Base-by-base conservation (phyloP, 2,329 filamentous ascomycete genomes). In the Aspergillus ochraceus region DNA sequence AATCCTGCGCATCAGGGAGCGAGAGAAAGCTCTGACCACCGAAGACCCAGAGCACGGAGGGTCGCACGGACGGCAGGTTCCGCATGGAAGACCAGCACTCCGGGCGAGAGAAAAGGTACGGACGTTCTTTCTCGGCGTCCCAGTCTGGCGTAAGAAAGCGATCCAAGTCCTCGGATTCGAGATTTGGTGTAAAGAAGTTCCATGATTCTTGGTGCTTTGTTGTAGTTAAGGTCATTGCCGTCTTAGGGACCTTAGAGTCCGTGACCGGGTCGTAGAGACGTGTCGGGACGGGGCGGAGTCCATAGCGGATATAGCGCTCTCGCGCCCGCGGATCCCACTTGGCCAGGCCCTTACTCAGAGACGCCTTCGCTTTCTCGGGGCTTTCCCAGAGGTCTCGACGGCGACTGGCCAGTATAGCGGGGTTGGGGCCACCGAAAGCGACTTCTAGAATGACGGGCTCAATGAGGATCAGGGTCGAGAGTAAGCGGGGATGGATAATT, bases 401-500 rank as follows among this genome's bases (percentile, higher is more conserved):
- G 2, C 14, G 53, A 20, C 55, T 55, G n/a, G 59, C 46, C 17
- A 52, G 52, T 6, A 56, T 29, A 2, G 52, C 60, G 1, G 65
- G 60, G 20, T 65, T 61, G 24, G 56, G 50, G 2, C 51, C 45
- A 8, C 17, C 45, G 5, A 54, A 52, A 2, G 22, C 11, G 3
- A 19, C 22, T 2, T 69, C 60, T 8, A 68, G 60, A 29, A 74
- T 68, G 6, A 62, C 55, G 6, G 68, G 91, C 69, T 96, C 92
- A 32, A 96, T 78, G 39, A 94, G 82, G 49, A 94, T 79, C 5
- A 96, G 75, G 3, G 85, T 85, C 58, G 85, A 83, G 63, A 96
- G 82, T 14, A 96, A 84, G 10, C 91, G 88, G 0, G 92, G 91
- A 74, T 96, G 89, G 60, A 90, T 82, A 10, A 92, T 80, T 2